Evolutionary conservation across 306 rosid genomes (phyloP).

Genomic region (Crotalaria pallida): DNA sequence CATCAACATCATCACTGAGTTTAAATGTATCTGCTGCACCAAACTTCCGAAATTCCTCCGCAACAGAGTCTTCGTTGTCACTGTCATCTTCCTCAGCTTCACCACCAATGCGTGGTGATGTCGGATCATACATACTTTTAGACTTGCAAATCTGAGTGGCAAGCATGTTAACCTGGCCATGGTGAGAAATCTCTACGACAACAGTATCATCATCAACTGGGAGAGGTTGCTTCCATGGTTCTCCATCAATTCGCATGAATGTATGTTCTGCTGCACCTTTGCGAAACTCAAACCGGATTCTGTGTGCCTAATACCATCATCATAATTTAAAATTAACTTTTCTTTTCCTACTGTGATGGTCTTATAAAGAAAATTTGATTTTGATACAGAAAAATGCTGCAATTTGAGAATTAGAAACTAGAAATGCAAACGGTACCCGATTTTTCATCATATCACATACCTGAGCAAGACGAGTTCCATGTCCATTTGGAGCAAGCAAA

Average conservation of each 20-base stretch:
- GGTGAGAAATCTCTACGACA: slow-evolving; percentile 82
- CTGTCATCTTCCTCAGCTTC: slow-evolving; percentile 45
- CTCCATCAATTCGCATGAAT: slow-evolving; percentile 94
- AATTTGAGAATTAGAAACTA: neutral
- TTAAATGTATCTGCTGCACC: slow-evolving; percentile 89
- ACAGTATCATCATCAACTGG: slow-evolving; percentile 77
- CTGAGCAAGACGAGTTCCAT: slow-evolving; percentile 99
- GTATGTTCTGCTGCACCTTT: slow-evolving; percentile 72
- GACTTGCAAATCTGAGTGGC: slow-evolving; percentile 59
- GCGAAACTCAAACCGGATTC: slow-evolving; percentile 76
- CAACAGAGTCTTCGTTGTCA: slow-evolving; percentile 39
- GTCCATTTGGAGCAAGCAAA: slow-evolving; percentile 87
- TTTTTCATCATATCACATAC: slow-evolving; percentile 28
- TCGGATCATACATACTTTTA: slow-evolving; percentile 49
- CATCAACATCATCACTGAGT: slow-evolving; percentile 65
- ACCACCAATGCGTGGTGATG: slow-evolving; percentile 26
- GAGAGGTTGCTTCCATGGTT: slow-evolving; percentile 97
- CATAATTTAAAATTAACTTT: neutral
- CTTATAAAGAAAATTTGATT: neutral
- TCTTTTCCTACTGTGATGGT: neutral
- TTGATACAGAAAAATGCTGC: neutral
- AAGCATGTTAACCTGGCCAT: slow-evolving; percentile 90
- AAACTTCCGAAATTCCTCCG: slow-evolving; percentile 79
- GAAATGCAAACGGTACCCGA: neutral
- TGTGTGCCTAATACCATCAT: slow-evolving; percentile 49